These are phyloP conservation scores for Jatropha multifida DNA, from an alignment of 441 rosid species.

Conservation along the genomic window DNA sequence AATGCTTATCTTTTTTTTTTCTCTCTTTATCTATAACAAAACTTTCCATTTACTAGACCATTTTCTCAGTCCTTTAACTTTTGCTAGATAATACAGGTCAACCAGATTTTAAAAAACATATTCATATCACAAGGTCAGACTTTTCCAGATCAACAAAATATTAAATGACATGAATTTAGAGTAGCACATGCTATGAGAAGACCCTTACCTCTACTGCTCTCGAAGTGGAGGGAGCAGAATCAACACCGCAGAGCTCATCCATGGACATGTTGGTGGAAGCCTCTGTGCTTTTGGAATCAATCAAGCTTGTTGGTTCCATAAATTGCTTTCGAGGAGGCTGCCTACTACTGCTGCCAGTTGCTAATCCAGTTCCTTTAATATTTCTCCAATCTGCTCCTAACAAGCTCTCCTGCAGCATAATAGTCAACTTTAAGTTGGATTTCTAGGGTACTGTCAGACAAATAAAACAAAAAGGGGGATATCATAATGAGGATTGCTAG, in stretches of 20 bases:
- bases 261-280: constrained; percentile 53
- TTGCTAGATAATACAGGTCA: background rate
- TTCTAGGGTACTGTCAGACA: background rate
- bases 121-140: background rate
- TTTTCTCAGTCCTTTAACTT: background rate
- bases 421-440: constrained; percentile 1
- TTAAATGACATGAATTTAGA: background rate
- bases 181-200: background rate
- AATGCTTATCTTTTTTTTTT: background rate
- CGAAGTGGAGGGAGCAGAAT: constrained; percentile 79
- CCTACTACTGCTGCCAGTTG: constrained; percentile 70
- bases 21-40: background rate
- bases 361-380: constrained; percentile 61
- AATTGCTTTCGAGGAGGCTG: constrained; percentile 63
- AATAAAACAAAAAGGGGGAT: too few species aligned
- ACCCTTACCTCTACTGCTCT: constrained; percentile 69
- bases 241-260: constrained; percentile 66
- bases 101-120: background rate
- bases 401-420: constrained; percentile 51
- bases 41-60: background rate
- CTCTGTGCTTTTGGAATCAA: constrained; percentile 71
- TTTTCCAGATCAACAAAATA: background rate
- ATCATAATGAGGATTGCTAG: background rate
- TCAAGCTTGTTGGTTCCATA: constrained; percentile 55
- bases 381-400: constrained; percentile 70